Evolutionary conservation across 108 stramenopile genomes (phyloP), one percentile per base, ranked within the genome.

Genomic region (Nitzschia sp.): DNA sequence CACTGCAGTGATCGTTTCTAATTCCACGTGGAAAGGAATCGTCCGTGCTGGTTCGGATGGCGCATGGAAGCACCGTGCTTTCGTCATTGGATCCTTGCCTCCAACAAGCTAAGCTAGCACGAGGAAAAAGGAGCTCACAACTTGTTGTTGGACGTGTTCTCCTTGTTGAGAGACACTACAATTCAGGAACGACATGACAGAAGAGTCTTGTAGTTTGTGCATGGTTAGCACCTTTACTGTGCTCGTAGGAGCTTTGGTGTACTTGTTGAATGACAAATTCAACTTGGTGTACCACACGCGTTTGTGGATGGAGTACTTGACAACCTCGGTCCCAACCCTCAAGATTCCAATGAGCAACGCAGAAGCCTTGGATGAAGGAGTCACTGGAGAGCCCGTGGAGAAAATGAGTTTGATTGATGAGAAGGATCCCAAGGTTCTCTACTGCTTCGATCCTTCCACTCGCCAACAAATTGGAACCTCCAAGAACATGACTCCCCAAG

Each of bases 361-460:
- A 26, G 83, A 88, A 79, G 52, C 80, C 10, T 25, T 43, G 12
- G 80, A 81, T 62, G 81, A 86, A 29, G 80, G 77, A 7, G 73
- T 81, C 51, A 56, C 57, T 44, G 72, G 78, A 37, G 80, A 79
- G 24, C 79, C 78, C 10, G 58, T 52, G 20, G 58, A 44, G 0
- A 48, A 20, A 22, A 72, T 53, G 15, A 39, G 53, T n/a, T 67
- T 82, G 6, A 15, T 83, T 55, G 80, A 94, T 61, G 71, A 77
- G 7, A 57, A 65, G 34, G 69, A 80, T 8, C 89, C 87, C 15
- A 70, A 74, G 19, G 56, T 81, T 39, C 63, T 98, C 37, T 92
- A 94, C 57, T 97, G 96, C 52, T 96, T 62, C 79, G 95, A 96
- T 62, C 97, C 97, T 6, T 84, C 95, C 26, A 97, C 97, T 22